phyloP scores from a whole-genome alignment of 345 rosid species.

The Arabis alpina region DNA sequence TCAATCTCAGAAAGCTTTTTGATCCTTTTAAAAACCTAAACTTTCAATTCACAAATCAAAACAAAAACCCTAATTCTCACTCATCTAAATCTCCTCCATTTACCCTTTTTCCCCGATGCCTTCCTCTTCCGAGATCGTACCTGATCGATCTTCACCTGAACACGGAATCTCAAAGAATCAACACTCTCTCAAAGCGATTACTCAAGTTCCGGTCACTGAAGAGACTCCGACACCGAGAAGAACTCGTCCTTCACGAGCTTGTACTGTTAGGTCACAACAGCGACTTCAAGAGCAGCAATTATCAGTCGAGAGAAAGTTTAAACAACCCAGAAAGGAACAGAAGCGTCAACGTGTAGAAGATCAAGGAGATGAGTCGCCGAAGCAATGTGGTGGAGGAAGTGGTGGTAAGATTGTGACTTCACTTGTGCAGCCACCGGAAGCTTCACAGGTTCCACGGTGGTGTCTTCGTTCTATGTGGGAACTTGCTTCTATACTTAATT shows the following conservation, averaged over 20 bases:
- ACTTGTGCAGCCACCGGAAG: constrained; percentile 71
- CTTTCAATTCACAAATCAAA: not conserved
- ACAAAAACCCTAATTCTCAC: not conserved
- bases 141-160: constrained; percentile 54
- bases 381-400: too few relatives aligned
- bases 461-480: constrained; percentile 94
- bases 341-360: constrained; percentile 65
- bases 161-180: constrained; percentile 41
- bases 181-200: constrained; percentile 26
- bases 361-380: constrained; percentile 47
- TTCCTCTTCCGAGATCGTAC: constrained; percentile 47
- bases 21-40: not conserved
- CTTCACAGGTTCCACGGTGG: constrained; percentile 81
- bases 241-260: constrained; percentile 86
- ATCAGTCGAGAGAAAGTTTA: constrained; percentile 60
- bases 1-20: constrained; percentile 4
- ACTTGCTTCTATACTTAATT: constrained; percentile 87
- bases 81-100: constrained; percentile 18
- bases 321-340: constrained; percentile 58
- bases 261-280: constrained; percentile 80
- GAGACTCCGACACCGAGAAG: constrained; percentile 50
- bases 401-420: constrained; percentile 65
- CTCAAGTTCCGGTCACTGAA: constrained; percentile 22
- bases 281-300: constrained; percentile 60
- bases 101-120: constrained; percentile 40